Conservation (phyloP, 1,284 basidiomycete genomes). For the Malassezia furfur region DNA sequence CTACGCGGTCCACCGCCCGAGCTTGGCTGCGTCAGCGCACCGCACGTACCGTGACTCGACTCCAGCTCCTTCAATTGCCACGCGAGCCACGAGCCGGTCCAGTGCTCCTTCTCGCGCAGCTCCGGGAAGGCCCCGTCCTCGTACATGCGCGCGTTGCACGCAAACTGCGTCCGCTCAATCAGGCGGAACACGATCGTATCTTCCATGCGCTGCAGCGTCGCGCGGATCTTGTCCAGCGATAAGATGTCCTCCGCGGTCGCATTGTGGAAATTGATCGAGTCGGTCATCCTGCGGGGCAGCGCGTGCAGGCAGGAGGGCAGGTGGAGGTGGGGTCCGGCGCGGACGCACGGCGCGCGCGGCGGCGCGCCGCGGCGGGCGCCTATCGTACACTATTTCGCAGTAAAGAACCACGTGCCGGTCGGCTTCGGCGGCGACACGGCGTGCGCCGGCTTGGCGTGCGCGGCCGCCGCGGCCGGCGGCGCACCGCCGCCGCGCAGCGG, state of each 20-base stretch:
- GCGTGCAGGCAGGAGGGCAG: background rate
- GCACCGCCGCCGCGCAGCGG: conserved; percentile 71
- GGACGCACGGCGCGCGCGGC: background rate
- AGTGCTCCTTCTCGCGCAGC: conserved; percentile 59
- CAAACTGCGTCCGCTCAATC: conserved; percentile 95
- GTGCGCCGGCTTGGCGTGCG: background rate
- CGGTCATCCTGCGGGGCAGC: conserved; percentile 1
- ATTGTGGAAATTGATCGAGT: conserved; percentile 34
- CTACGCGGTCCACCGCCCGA: conserved; percentile 24
- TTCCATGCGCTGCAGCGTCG: conserved; percentile 77
- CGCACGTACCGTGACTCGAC: conserved; percentile 67
- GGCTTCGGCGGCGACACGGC: conserved; percentile 5
- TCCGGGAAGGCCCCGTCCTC: conserved; percentile 63
- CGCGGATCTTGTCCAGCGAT: conserved; percentile 73
- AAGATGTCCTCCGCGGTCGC: conserved; percentile 53
- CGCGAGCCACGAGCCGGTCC: conserved; percentile 79
- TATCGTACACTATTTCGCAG: conserved; percentile 6
- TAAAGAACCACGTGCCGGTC: conserved; percentile 10
- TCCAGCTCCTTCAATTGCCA: conserved; percentile 97
- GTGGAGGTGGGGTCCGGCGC: conserved; percentile 1
- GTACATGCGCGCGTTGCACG: conserved; percentile 86
- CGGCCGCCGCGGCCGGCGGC: background rate
- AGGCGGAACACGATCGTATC: conserved; percentile 91
- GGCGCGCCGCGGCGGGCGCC: too few species aligned
- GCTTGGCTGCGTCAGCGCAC: conserved; percentile 15